Conservation (phyloP, 495 filamentous ascomycete species). For the Penicillium longicatenatum region DNA sequence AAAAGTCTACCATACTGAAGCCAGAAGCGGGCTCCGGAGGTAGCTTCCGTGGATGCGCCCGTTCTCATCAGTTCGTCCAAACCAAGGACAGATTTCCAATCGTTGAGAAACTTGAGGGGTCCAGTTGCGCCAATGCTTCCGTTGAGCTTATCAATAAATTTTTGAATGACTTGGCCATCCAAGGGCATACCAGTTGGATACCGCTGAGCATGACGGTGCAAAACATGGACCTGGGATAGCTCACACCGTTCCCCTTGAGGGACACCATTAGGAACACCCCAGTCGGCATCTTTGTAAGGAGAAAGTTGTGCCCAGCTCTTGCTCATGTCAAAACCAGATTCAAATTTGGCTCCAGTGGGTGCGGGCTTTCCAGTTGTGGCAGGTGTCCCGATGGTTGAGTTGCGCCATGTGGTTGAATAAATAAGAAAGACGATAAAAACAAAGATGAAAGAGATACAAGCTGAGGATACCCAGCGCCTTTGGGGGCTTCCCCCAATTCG, state of each 20-base stretch:
- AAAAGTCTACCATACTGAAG: constrained; percentile 54
- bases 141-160: constrained; percentile 46
- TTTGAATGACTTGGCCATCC: constrained; percentile 49
- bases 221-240: constrained; percentile 51
- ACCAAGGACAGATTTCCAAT: constrained; percentile 51
- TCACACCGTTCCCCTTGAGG: constrained; percentile 48
- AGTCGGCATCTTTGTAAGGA: constrained; percentile 45
- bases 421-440: neutral
- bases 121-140: constrained; percentile 36
- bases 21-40: constrained; percentile 53
- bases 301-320: constrained; percentile 49
- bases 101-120: constrained; percentile 51
- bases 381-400: neutral
- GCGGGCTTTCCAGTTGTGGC: neutral
- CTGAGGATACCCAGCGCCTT: neutral
- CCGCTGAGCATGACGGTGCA: constrained; percentile 57
- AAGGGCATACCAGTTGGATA: constrained; percentile 43
- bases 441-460: neutral
- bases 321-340: constrained; percentile 41
- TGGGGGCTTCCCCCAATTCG: neutral
- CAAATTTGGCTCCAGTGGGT: constrained; percentile 32
- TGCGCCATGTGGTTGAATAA: neutral
- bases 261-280: constrained; percentile 49
- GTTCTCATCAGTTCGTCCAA: constrained; percentile 44
- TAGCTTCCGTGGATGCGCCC: constrained; percentile 53